Percentiles rank a stretch among this genome's conserved stretches.
phyloP scores from a whole-genome alignment of 2,329 filamentous ascomycete species.

The Pseudopyricularia cyperi region DNA sequence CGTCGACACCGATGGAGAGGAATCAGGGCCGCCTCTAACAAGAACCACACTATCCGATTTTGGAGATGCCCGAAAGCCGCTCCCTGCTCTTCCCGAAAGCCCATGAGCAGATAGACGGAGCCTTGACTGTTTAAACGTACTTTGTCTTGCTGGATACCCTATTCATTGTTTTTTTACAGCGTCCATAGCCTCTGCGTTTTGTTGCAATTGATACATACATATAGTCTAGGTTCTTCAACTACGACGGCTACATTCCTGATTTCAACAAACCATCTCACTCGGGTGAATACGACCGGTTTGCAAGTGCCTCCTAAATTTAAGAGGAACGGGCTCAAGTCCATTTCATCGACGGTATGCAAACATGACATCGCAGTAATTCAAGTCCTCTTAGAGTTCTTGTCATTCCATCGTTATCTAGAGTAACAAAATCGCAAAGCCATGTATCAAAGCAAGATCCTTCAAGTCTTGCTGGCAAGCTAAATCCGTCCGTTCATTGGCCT shows the following conservation, averaged over 20 bases:
- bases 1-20: neutral
- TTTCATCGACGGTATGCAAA: neutral
- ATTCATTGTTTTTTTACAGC: neutral
- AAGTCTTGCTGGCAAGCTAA: neutral
- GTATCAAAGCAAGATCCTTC: neutral
- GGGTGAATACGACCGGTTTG: too few species aligned
- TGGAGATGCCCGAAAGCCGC: conserved; percentile 13
- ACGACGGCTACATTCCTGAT: neutral
- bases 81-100: conserved; percentile 21
- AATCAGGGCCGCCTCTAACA: conserved; percentile 4
- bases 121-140: neutral
- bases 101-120: conserved; percentile 10
- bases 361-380: neutral
- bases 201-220: neutral
- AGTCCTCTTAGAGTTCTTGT: neutral
- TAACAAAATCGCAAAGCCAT: neutral
- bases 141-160: neutral
- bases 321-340: neutral
- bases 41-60: conserved; percentile 9
- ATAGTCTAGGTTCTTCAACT: neutral
- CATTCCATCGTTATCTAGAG: neutral
- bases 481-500: neutral
- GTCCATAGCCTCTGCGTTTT: neutral
- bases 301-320: too few species aligned
- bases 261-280: neutral